A percentile compares a stretch with the other conserved stretches of the same genome.
Conservation (phyloP, 176 grass and related monocot genomes). For the Hsuehochloa calcarea region DNA sequence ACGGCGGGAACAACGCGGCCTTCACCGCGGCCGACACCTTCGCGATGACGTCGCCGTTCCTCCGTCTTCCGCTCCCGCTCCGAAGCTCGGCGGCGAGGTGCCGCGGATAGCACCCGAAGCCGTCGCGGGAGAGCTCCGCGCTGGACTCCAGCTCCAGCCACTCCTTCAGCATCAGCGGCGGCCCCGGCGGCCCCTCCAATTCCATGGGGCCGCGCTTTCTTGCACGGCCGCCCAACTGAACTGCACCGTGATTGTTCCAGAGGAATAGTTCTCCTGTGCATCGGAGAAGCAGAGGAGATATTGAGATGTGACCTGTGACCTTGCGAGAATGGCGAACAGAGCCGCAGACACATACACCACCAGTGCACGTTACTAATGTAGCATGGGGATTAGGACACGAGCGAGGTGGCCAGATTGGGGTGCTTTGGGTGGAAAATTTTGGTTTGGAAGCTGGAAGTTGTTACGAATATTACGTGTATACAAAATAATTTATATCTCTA, state of each 20-base stretch:
- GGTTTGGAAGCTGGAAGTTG: not conserved
- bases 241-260: not conserved
- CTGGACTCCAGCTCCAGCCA: constrained; percentile 65
- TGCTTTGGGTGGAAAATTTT: not conserved
- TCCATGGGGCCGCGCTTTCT: constrained; percentile 24
- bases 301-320: not conserved
- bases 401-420: not conserved
- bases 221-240: not conserved
- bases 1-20: constrained; percentile 34
- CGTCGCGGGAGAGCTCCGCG: constrained; percentile 49
- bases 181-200: constrained; percentile 21
- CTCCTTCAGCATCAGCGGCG: constrained; percentile 65
- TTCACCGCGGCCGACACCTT: constrained; percentile 50
- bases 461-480: too few relatives aligned
- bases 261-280: not conserved
- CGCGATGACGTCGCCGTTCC: constrained; percentile 37
- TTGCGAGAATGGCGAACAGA: not conserved
- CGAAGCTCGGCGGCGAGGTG: constrained; percentile 46
- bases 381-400: constrained; percentile 17
- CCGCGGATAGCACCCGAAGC: constrained; percentile 52
- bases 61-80: not conserved
- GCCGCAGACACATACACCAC: constrained; percentile 20
- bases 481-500: too few relatives aligned
- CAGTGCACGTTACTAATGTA: not conserved
- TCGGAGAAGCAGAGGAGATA: constrained; percentile 14